Base-by-base conservation (phyloP, 345 rosid genomes). In the Acer saccharum region DNA sequence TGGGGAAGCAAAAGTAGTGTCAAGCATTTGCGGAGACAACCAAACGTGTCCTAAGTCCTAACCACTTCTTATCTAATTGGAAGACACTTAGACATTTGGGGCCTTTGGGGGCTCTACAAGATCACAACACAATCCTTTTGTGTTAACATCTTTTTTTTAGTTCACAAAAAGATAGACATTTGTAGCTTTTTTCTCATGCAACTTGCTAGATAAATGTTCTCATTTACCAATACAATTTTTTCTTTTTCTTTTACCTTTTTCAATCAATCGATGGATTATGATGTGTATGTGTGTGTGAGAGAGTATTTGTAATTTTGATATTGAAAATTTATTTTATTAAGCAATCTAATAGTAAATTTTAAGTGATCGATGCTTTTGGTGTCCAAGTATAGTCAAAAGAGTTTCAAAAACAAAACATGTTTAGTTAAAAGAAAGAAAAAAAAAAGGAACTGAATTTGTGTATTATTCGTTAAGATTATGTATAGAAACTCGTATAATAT, bases 1-100 rank as follows among this genome's bases (percentile, higher is more conserved):
- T 35, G 39, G 68, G 52, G 20, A 66, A 66, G 58, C 48, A 66
- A 18, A 29, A 66, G 57, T 16, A 3, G 41, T 25, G 54, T 68
- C 72, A 65, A 20, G 64, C 77, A 68, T 65, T 68, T 69, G 20
- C 7, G 77, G 82, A 79, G 82, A 79, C 78, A 79, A 35, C 78
- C 74, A 29, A 79, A 68, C 64, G 65, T 79, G 82, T 78, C 44
- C 0, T 35, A 35, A 35, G 82, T 78, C 44, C 0, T 35, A 35
- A 35, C 64, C 65, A 65, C 71, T 64, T 41, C 50, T 46, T 35
- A 35, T 35, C 39, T 32, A 17, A 58, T 58, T 58, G 63, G 63
- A 58, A 2, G 55, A 11, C 39, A 35, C 39, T 35, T 4, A 35
- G 39, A 4, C 55, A 50, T 11, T 3, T 50, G 55, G 17, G 55